Evolutionary conservation across 2,329 filamentous ascomycete genomes (phyloP).

Genomic region (Ascochyta clinopodiicola): DNA sequence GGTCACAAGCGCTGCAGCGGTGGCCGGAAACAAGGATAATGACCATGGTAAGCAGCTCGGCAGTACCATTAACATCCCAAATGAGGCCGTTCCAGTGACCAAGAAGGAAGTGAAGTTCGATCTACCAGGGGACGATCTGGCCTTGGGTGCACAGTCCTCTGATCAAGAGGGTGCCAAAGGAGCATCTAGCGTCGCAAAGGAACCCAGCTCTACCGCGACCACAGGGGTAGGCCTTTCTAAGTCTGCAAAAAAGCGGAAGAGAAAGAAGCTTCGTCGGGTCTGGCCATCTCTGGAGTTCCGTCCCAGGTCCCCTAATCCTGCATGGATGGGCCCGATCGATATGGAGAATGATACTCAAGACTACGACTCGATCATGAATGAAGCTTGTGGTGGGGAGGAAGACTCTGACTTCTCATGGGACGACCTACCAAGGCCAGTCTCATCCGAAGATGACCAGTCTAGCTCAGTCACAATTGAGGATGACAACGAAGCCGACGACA

Average conservation of each 20-base stretch:
- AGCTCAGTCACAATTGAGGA: background rate
- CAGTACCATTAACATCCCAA: constrained; percentile 11
- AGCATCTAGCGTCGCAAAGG: constrained; percentile 9
- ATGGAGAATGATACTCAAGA: constrained; percentile 1
- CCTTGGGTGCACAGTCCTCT: constrained; percentile 14
- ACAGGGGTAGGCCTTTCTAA: constrained; percentile 6
- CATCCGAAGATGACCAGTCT: background rate
- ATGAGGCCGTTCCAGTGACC: constrained; percentile 21
- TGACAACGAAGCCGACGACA: background rate
- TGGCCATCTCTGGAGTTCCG: constrained; percentile 11
- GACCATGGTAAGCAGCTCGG: constrained; percentile 20
- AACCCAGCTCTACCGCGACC: background rate
- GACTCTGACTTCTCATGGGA: constrained; percentile 15
- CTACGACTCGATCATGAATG: constrained; percentile 8
- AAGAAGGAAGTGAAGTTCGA: constrained; percentile 20
- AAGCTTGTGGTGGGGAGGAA: constrained; percentile 5
- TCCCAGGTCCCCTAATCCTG: constrained; percentile 8
- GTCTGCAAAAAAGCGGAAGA: constrained; percentile 43
- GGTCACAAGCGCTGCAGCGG: background rate
- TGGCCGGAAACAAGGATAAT: background rate
- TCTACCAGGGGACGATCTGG: background rate
- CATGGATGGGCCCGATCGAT: constrained; percentile 14
- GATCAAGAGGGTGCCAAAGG: background rate
- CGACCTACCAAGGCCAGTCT: background rate
- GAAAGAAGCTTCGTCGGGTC: background rate